Evolutionary conservation across 2,329 filamentous ascomycete species (phyloP).

Genomic region (Corynespora cassiicola): DNA sequence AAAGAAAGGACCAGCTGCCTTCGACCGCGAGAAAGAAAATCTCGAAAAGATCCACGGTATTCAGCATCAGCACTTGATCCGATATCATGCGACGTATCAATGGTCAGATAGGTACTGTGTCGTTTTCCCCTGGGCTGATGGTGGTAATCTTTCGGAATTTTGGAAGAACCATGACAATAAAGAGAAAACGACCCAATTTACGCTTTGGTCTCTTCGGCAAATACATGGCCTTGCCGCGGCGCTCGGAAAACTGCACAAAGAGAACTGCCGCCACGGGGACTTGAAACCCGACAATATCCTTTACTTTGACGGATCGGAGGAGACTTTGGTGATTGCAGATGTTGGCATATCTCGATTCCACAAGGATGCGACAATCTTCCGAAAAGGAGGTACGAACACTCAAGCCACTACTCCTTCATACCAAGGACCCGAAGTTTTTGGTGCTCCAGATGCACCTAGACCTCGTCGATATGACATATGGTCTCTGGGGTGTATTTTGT

Average conservation of each 20-base stretch:
- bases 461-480: constrained; percentile 18
- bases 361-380: constrained; percentile 1
- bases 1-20: neutral
- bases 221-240: constrained; percentile 11
- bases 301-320: constrained; percentile 2
- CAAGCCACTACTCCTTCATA: constrained; percentile 12
- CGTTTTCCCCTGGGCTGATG: constrained; percentile 19
- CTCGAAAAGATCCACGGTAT: neutral
- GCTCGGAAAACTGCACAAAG: constrained; percentile 9
- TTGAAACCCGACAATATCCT: constrained; percentile 22
- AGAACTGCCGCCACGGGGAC: constrained; percentile 16
- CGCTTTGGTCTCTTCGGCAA: constrained; percentile 11
- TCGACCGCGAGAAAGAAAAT: constrained; percentile 6
- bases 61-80: constrained; percentile 8
- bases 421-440: constrained; percentile 10
- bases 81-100: constrained; percentile 3
- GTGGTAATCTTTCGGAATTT: constrained; percentile 10
- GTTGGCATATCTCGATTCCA: constrained; percentile 10
- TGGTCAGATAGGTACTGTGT: constrained; percentile 4
- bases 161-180: constrained; percentile 6
- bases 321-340: constrained; percentile 11
- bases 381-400: constrained; percentile 3
- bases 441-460: neutral
- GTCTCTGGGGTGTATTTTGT: constrained; percentile 19
- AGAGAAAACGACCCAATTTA: constrained; percentile 1